Evolutionary conservation across 1,284 basidiomycete species (phyloP), one percentile per base, ranked within the genome.

Genomic region (Neolentinus lepideus): DNA sequence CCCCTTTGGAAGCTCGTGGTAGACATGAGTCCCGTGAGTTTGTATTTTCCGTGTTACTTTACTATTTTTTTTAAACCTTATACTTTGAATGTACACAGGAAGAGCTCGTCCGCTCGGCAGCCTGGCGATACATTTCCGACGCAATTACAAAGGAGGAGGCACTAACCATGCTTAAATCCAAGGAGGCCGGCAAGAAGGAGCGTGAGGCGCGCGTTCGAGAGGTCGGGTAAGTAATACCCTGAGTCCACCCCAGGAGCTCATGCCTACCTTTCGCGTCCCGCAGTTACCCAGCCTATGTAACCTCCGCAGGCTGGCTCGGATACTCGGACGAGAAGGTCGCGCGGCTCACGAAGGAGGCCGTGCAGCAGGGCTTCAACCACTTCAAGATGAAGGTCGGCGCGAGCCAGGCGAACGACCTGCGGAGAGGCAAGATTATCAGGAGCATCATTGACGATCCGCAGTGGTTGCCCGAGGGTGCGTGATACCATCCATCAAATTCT

Each of bases 331-430:
- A 94, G 66, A 98, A 98, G 69, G 85, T 98, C 50, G 82, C 84
- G 2, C 81, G 85, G 16, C 79, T 98, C 54, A 97, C 92, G 2
- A 87, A 86, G 65, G 90, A 92, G 67, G 91, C 94, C 27, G 78
- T 98, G 54, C 72, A 79, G 25, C 84, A 83, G 53, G 94, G 94
- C 27, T 96, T 96, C 81, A 93, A 92, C 75, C 92, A 94, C 73
- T 95, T 96, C 81, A 95, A 95, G 76, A 94, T 96, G 86, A 98
- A 98, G 76, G 94, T 98, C 59, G 95, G 95, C 55, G 87, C 89
- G 35, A 80, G 90, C 70, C 77, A 82, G 54, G 81, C 83, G 38
- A 86, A 89, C 66, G 95, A 98, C 72, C 75, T 95, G 53, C 86
- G 92, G 53, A 84, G 95, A 59, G 92, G 92, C 45, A 81, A 80